Evolutionary conservation across 176 grass and related monocot species (phyloP).

Genomic region (Saccharum officinarum): DNA sequence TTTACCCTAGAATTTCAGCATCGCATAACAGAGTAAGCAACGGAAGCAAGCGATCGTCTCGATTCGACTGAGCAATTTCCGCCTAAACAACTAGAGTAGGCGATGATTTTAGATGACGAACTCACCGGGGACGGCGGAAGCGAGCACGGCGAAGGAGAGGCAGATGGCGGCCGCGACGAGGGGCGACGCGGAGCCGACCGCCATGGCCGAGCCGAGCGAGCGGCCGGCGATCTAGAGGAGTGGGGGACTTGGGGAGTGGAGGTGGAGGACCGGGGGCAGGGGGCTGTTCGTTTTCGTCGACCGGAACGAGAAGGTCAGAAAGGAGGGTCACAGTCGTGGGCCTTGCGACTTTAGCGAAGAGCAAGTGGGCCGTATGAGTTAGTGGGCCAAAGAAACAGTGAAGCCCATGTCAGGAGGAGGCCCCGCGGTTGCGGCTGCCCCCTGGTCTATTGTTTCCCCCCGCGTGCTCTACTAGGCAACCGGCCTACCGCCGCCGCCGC

Average conservation of each 20-base stretch:
- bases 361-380: neutral
- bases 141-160: neutral
- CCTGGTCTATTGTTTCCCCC: neutral
- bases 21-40: neutral
- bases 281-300: conserved; percentile 18
- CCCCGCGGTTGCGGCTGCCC: neutral
- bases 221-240: conserved; percentile 33
- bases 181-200: neutral
- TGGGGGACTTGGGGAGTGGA: neutral
- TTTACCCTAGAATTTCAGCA: neutral
- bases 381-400: no score
- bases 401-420: neutral
- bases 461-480: neutral
- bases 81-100: neutral
- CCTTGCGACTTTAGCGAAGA: neutral
- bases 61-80: neutral
- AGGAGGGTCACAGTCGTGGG: neutral
- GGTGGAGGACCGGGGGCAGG: neutral
- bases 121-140: conserved; percentile 29
- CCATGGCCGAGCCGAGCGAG: conserved; percentile 35
- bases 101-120: neutral
- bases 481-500: no score
- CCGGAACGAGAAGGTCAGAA: neutral
- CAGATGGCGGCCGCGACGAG: conserved; percentile 23
- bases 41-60: conserved; percentile 2